Conservation (phyloP, 768 basidiomycete species). For the Boletus patriciae region DNA sequence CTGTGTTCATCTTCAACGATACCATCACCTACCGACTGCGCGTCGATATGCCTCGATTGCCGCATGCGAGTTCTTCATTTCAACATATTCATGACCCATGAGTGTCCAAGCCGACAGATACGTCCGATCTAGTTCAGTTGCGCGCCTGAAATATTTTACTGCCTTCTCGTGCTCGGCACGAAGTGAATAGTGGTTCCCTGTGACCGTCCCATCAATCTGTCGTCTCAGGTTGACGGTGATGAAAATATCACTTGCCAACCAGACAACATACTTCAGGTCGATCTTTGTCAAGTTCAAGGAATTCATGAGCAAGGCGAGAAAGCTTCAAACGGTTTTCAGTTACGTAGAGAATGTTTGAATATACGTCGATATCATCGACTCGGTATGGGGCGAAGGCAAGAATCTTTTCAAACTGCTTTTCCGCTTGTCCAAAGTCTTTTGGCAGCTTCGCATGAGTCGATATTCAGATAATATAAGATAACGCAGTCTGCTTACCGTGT, state of each 20-base stretch:
- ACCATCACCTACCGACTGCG: slow-evolving; percentile 74
- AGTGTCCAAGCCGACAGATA: slow-evolving; percentile 98
- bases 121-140: slow-evolving; percentile 91
- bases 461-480: neutral
- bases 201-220: neutral
- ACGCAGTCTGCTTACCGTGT: slow-evolving; percentile 60
- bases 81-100: slow-evolving; percentile 98
- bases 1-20: neutral
- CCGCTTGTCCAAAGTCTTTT: slow-evolving; percentile 85
- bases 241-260: slow-evolving; percentile 61
- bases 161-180: slow-evolving; percentile 95
- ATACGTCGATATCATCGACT: slow-evolving; percentile 93
- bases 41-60: slow-evolving; percentile 97
- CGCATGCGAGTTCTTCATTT: slow-evolving; percentile 99
- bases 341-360: slow-evolving; percentile 96
- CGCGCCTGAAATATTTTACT: slow-evolving; percentile 90
- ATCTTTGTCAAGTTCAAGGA: slow-evolving; percentile 85
- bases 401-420: slow-evolving; percentile 81
- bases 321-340: slow-evolving; percentile 86
- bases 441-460: slow-evolving; percentile 6
- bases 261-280: slow-evolving; percentile 96
- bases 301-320: slow-evolving; percentile 89
- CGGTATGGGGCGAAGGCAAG: slow-evolving; percentile 80
- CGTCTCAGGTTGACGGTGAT: neutral
- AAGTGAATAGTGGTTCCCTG: slow-evolving; percentile 97